Percentiles rank a stretch among this genome's conserved stretches.
Conservation (phyloP, 2,329 filamentous ascomycete species). For the Trichophyton equinum region DNA sequence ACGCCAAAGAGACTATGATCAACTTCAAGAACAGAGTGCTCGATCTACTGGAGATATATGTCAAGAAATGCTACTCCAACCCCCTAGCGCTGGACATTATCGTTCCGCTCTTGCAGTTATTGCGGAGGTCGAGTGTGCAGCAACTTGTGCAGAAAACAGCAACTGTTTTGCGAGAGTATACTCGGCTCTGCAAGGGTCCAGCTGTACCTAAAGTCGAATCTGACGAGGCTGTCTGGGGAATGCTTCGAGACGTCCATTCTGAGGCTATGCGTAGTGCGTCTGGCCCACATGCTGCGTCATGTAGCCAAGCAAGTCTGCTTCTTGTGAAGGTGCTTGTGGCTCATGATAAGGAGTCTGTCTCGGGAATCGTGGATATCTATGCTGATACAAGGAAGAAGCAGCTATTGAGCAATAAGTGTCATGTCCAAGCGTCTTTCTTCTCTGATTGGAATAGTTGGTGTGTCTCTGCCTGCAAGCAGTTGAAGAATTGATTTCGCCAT, state of each 20-base stretch:
- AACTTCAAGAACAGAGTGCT: slow-evolving; percentile 93
- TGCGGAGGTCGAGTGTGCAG: slow-evolving; percentile 64
- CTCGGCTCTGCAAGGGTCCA: slow-evolving; percentile 46
- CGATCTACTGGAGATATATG: slow-evolving; percentile 73
- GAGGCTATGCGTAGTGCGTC: slow-evolving; percentile 45
- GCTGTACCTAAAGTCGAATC: slow-evolving; percentile 31
- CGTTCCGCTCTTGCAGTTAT: slow-evolving; percentile 61
- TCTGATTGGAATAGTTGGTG: slow-evolving; percentile 65
- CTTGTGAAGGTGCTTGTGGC: slow-evolving; percentile 34
- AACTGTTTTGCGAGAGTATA: slow-evolving; percentile 59
- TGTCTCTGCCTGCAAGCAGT: slow-evolving; percentile 31
- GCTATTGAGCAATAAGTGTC: slow-evolving; percentile 44
- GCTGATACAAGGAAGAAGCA: slow-evolving; percentile 48
- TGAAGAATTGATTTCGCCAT: slow-evolving; percentile 17
- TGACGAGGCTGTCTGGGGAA: slow-evolving; percentile 34
- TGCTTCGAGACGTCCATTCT: slow-evolving; percentile 56
- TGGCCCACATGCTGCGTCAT: slow-evolving; percentile 60
- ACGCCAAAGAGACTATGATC: slow-evolving; percentile 76
- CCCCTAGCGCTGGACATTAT: slow-evolving; percentile 56
- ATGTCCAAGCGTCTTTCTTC: slow-evolving; percentile 55
- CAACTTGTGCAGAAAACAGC: slow-evolving; percentile 61
- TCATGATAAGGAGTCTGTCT: slow-evolving; percentile 40
- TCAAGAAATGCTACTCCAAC: slow-evolving; percentile 63
- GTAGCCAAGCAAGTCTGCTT: slow-evolving; percentile 46
- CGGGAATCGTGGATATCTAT: slow-evolving; percentile 52